Conservation (phyloP, 352 stramenopile genomes). For the Aphanomyces euteiches region DNA sequence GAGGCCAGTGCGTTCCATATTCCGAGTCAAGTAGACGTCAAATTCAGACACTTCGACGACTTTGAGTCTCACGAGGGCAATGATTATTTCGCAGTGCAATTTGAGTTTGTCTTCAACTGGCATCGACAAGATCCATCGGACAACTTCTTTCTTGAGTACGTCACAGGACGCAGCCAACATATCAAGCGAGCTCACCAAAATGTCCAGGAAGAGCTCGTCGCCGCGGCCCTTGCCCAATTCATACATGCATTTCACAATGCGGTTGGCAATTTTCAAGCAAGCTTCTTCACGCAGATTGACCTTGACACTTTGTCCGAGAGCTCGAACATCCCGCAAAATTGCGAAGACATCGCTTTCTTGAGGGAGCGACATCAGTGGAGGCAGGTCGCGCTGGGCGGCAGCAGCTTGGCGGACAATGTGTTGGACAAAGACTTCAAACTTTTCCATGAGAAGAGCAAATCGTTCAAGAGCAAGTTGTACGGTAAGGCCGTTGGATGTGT, state of each 20-base stretch:
- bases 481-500: constrained; percentile 45
- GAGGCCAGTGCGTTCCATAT: constrained; percentile 92
- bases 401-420: constrained; percentile 76
- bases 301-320: constrained; percentile 70
- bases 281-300: constrained; percentile 82
- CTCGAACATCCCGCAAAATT: constrained; percentile 71
- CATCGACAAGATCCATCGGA: constrained; percentile 91
- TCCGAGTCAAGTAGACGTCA: constrained; percentile 92
- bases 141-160: constrained; percentile 92
- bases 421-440: constrained; percentile 85
- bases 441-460: constrained; percentile 79
- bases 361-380: constrained; percentile 62
- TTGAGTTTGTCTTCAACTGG: constrained; percentile 93
- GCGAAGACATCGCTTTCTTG: constrained; percentile 81
- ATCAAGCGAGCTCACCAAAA: constrained; percentile 92
- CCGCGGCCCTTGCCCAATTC: constrained; percentile 82
- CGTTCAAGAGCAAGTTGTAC: constrained; percentile 71
- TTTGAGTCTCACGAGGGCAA: constrained; percentile 93
- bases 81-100: constrained; percentile 94
- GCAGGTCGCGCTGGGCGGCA: constrained; percentile 68
- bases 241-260: constrained; percentile 97
- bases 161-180: constrained; percentile 89
- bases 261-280: constrained; percentile 94
- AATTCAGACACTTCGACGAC: constrained; percentile 91
- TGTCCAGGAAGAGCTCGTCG: constrained; percentile 93